A percentile compares a stretch with the other conserved stretches of the same genome.
Evolutionary conservation across 805 yeast genomes (phyloP).

Genomic region (Metschnikowia cubensis): DNA sequence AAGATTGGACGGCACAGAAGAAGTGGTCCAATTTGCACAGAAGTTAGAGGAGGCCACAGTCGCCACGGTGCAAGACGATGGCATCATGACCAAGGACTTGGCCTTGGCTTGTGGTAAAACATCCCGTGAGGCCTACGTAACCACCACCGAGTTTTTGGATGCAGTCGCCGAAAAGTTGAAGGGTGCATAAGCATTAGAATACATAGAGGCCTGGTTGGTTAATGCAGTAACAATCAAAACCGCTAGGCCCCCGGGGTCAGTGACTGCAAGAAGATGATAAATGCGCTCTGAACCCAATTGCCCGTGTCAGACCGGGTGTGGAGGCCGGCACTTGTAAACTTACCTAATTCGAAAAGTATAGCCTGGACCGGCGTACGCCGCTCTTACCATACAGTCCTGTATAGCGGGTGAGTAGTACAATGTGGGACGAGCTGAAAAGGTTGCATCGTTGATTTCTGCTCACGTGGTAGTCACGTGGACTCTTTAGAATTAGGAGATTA

Average conservation of each 20-base stretch:
- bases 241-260: not conserved
- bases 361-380: not conserved
- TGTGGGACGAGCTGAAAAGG: not conserved
- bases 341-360: not conserved
- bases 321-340: too few relatives aligned
- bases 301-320: not conserved
- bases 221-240: not conserved
- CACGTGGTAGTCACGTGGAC: not conserved
- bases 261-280: not conserved
- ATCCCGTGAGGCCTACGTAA: constrained; percentile 74
- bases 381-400: not conserved
- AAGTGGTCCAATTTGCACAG: constrained; percentile 76
- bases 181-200: constrained; percentile 2
- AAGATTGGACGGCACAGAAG: constrained; percentile 79
- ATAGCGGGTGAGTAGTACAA: not conserved
- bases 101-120: constrained; percentile 88
- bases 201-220: not conserved
- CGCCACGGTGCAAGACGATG: constrained; percentile 79
- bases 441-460: not conserved
- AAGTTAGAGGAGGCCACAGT: constrained; percentile 77
- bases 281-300: not conserved
- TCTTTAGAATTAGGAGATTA: not conserved
- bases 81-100: constrained; percentile 93
- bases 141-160: constrained; percentile 87
- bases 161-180: constrained; percentile 69